Evolutionary conservation across 495 filamentous ascomycete genomes (phyloP).

Genomic region (Penicillium coffeae): DNA sequence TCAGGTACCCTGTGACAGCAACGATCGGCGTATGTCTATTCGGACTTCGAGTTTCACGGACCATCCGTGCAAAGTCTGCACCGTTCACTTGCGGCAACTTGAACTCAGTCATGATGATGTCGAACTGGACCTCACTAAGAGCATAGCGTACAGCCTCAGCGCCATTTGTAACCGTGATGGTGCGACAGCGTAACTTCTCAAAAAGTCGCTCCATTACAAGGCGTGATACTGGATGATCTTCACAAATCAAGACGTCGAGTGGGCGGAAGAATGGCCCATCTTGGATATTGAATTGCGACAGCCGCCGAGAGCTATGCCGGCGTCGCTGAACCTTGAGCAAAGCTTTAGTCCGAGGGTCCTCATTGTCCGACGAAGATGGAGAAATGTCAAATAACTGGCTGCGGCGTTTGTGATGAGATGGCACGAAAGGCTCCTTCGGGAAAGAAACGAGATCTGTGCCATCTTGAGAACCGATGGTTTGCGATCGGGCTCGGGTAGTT

Average conservation of each 20-base stretch:
- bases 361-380: conserved; percentile 95
- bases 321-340: conserved; percentile 90
- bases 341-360: conserved; percentile 85
- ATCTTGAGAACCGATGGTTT: conserved; percentile 94
- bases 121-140: conserved; percentile 86
- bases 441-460: conserved; percentile 58
- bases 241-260: conserved; percentile 90
- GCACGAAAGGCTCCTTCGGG: conserved; percentile 62
- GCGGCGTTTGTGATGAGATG: conserved; percentile 79
- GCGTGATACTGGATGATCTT: conserved; percentile 96
- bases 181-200: conserved; percentile 91
- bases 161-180: conserved; percentile 85
- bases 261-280: conserved; percentile 86
- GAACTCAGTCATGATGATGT: conserved; percentile 97
- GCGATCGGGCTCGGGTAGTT: conserved; percentile 69
- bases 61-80: conserved; percentile 93
- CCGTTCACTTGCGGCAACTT: conserved; percentile 92
- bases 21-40: conserved; percentile 96
- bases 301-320: conserved; percentile 82
- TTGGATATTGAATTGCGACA: conserved; percentile 80
- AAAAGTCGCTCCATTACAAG: conserved; percentile 96
- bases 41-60: conserved; percentile 88
- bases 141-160: conserved; percentile 87
- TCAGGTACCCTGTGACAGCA: conserved; percentile 94
- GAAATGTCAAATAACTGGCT: conserved; percentile 96